Conservation (phyloP, 306 rosid genomes). For the Cicer arietinum region DNA sequence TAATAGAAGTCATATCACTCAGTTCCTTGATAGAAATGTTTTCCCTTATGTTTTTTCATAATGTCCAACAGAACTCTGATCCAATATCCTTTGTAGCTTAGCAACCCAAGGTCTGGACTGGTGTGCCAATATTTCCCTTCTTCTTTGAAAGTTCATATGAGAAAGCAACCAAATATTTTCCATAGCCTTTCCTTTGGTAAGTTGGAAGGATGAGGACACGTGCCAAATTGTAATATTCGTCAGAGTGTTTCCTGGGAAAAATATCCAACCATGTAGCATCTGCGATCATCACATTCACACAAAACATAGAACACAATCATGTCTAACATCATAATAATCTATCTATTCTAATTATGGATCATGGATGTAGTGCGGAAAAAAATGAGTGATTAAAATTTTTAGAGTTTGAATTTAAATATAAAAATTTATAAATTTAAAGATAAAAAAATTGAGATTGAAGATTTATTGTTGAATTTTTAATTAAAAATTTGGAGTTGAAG, state of each 20-base stretch:
- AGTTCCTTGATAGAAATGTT: slow-evolving; percentile 98
- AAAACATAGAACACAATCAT: slow-evolving; percentile 91
- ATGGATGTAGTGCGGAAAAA: too few species aligned
- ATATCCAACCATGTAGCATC: slow-evolving; percentile 99
- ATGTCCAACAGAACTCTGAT: slow-evolving; percentile 93
- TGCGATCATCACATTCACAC: slow-evolving; percentile 98
- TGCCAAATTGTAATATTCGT: slow-evolving; percentile 96
- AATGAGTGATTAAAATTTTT: too few species aligned
- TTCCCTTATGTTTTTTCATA: slow-evolving; percentile 90
- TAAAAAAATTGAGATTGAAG: too few species aligned
- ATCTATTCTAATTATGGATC: too few species aligned
- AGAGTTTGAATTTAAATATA: too few species aligned
- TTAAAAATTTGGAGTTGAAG: too few species aligned
- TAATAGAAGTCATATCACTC: slow-evolving; percentile 99
- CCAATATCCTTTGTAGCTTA: slow-evolving; percentile 99
- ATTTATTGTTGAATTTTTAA: too few species aligned
- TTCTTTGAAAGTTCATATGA: slow-evolving; percentile 98
- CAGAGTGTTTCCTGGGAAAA: slow-evolving; percentile 99
- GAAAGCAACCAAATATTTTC: slow-evolving; percentile 94
- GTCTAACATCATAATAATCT: slow-evolving; percentile 83
- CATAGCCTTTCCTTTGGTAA: slow-evolving; percentile 99
- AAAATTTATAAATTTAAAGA: too few species aligned
- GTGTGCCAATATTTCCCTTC: slow-evolving; percentile 97
- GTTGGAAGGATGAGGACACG: slow-evolving; percentile 99
- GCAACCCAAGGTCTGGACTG: slow-evolving; percentile 93